phyloP scores from a whole-genome alignment of 1,139 yeast species.

The Groenewaldozyma auringiensis region DNA sequence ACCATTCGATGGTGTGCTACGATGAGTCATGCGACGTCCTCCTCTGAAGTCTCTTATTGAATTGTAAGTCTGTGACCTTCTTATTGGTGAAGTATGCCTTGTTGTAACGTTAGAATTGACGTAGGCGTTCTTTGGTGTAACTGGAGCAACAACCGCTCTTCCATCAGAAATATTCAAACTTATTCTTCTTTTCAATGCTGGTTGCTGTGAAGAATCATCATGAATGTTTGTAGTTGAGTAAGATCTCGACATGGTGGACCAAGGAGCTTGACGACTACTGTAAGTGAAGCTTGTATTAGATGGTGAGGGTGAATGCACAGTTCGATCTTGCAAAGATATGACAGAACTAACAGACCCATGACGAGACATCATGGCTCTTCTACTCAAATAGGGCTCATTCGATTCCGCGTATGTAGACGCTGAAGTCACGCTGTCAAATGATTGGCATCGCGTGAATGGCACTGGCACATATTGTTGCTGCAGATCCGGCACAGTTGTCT shows the following conservation, averaged over 20 bases:
- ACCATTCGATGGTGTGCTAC: slow-evolving; percentile 1
- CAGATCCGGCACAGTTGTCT: background rate
- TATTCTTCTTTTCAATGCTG: slow-evolving; percentile 10
- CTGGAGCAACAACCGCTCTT: slow-evolving; percentile 13
- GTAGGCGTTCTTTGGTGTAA: background rate
- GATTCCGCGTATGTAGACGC: slow-evolving; percentile 5
- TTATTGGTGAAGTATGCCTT: background rate
- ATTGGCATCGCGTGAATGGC: background rate
- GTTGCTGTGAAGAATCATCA: background rate
- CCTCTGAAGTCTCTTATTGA: background rate
- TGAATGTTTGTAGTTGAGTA: background rate
- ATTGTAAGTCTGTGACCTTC: background rate
- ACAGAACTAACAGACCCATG: background rate
- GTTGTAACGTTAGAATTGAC: background rate
- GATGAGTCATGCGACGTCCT: background rate
- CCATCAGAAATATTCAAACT: slow-evolving; percentile 15
- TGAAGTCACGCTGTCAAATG: background rate
- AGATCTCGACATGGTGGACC: slow-evolving; percentile 1
- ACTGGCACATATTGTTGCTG: background rate
- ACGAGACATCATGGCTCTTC: slow-evolving; percentile 10
- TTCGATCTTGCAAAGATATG: background rate
- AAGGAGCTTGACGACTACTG: background rate
- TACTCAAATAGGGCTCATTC: slow-evolving; percentile 3
- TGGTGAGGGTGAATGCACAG: background rate
- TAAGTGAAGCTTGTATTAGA: background rate